Conservation (phyloP, 2,329 filamentous ascomycete species). For the Xylaria sp. region DNA sequence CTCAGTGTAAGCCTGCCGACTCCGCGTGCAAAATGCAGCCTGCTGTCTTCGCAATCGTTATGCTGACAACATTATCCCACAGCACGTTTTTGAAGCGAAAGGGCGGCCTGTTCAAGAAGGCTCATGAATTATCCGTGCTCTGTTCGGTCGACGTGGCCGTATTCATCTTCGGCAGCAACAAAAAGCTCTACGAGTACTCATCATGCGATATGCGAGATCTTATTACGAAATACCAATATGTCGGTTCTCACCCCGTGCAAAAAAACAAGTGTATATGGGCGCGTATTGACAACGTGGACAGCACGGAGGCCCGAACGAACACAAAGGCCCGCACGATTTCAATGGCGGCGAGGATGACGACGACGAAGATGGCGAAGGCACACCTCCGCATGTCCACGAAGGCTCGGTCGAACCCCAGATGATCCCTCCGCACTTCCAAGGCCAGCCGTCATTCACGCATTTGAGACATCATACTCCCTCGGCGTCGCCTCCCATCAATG, state of each 20-base stretch:
- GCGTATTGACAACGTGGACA: constrained; percentile 42
- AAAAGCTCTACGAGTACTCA: constrained; percentile 98
- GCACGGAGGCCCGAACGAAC: constrained; percentile 92
- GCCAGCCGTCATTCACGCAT: constrained; percentile 73
- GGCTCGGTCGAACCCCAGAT: constrained; percentile 56
- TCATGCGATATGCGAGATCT: constrained; percentile 92
- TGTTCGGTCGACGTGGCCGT: constrained; percentile 98
- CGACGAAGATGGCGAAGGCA: constrained; percentile 74
- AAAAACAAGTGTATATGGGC: constrained; percentile 4
- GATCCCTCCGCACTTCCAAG: constrained; percentile 72
- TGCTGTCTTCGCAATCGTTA: constrained; percentile 1
- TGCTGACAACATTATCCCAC: constrained; percentile 27
- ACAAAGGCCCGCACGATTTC: constrained; percentile 94
- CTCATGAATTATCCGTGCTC: constrained; percentile 94
- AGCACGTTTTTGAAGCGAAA: constrained; percentile 99
- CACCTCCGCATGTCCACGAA: constrained; percentile 69
- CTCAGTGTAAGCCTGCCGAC: constrained; percentile 78
- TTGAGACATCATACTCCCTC: constrained; percentile 82
- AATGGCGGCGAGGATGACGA: constrained; percentile 86
- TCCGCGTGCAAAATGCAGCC: constrained; percentile 4
- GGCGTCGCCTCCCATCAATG: constrained; percentile 87
- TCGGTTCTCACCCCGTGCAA: constrained; percentile 53
- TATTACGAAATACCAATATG: constrained; percentile 85
- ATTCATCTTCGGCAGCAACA: constrained; percentile 98
- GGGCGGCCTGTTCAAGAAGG: constrained; percentile 98